phyloP scores from a whole-genome alignment of 2,329 filamentous ascomycete genomes.

The Ceratocystis variospora region DNA sequence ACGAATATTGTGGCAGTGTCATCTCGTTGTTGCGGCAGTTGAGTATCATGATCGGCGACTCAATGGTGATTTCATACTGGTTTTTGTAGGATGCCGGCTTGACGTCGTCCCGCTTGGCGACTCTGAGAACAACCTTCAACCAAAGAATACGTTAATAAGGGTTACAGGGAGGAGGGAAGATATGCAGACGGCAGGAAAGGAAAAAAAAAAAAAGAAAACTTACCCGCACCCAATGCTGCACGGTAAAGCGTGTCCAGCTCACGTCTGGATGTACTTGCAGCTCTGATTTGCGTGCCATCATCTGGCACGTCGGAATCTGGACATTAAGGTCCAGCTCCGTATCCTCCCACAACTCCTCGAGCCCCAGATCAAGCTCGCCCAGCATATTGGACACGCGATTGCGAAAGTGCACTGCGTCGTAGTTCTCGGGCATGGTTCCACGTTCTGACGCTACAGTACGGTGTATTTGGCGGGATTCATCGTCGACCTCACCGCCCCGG shows the following conservation, averaged over 20 bases:
- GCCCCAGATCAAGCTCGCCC: conserved; percentile 58
- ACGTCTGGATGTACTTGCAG: conserved; percentile 71
- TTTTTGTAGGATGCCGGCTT: conserved; percentile 59
- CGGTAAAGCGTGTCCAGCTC: conserved; percentile 84
- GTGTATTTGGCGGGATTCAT: conserved; percentile 33
- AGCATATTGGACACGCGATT: conserved; percentile 52
- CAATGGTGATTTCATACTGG: conserved; percentile 92
- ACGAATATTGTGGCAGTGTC: conserved; percentile 62
- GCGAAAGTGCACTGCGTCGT: conserved; percentile 8
- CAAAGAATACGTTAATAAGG: neutral
- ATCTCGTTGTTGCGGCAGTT: conserved; percentile 92
- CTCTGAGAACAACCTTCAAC: conserved; percentile 73
- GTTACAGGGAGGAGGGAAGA: neutral
- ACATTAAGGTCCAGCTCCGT: conserved; percentile 94
- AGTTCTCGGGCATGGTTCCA: conserved; percentile 28
- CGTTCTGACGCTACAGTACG: conserved; percentile 39
- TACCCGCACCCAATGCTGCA: conserved; percentile 95
- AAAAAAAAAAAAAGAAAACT: conserved; percentile 20
- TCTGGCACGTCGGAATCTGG: conserved; percentile 76
- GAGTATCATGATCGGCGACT: conserved; percentile 85
- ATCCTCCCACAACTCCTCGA: conserved; percentile 64
- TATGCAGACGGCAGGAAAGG: neutral
- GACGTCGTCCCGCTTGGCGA: conserved; percentile 68
- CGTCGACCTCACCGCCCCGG: conserved; percentile 56
- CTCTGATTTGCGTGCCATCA: conserved; percentile 60